A percentile compares a stretch with the other conserved stretches of the same genome.
These are phyloP conservation scores for Apiotrichum domesticum DNA, from an alignment of 1,284 basidiomycete genomes.

Conservation along the genomic window DNA sequence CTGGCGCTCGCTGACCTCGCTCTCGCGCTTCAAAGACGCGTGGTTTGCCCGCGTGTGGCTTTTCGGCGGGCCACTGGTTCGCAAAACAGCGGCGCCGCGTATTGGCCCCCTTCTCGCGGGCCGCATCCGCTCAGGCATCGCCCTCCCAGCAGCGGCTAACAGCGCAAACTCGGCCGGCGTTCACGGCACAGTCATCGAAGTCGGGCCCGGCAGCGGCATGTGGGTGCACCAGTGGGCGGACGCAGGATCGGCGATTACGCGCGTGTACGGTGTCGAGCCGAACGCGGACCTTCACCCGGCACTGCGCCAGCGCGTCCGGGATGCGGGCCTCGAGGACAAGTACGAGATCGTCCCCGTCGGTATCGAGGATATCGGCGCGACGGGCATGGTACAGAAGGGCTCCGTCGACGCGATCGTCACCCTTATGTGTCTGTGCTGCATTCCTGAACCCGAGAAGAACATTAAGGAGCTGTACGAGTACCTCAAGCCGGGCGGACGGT, in stretches of 20 bases:
- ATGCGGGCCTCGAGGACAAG: constrained; percentile 7
- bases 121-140: constrained; percentile 4
- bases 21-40: constrained; percentile 4
- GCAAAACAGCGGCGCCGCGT: constrained; percentile 4
- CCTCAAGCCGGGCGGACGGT: constrained; percentile 16
- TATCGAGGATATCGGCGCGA: constrained; percentile 10
- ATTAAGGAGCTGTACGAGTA: constrained; percentile 17
- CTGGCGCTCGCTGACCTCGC: constrained; percentile 1
- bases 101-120: constrained; percentile 14
- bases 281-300: constrained; percentile 9
- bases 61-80: constrained; percentile 5
- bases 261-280: constrained; percentile 15
- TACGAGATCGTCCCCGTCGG: constrained; percentile 16
- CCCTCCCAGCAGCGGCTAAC: not conserved
- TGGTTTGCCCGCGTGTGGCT: constrained; percentile 15
- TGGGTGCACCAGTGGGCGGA: constrained; percentile 16
- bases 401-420: constrained; percentile 16
- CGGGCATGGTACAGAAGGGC: constrained; percentile 1
- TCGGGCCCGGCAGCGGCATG: constrained; percentile 15
- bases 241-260: not conserved
- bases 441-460: constrained; percentile 16
- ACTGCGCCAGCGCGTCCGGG: not conserved
- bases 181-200: constrained; percentile 12
- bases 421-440: constrained; percentile 15
- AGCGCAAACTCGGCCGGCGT: not conserved